These are phyloP conservation scores for Schizothecium vesticola DNA, from an alignment of 495 filamentous ascomycete genomes.

Conservation along the genomic window DNA sequence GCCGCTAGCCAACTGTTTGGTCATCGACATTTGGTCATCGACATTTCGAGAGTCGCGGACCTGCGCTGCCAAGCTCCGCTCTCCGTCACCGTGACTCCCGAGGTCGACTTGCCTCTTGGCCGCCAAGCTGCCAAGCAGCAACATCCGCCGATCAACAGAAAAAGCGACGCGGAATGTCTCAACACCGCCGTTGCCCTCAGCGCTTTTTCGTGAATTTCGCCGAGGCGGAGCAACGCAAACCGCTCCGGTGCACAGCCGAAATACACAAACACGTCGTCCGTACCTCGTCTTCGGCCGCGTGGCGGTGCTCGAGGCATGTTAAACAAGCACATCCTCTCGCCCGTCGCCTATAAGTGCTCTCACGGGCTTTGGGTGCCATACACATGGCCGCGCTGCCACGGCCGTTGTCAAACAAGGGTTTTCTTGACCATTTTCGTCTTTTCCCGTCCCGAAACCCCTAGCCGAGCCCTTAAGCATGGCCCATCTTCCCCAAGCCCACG, in stretches of 20 bases:
- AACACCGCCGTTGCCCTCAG: neutral
- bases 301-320: neutral
- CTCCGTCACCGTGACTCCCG: neutral
- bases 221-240: neutral
- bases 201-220: neutral
- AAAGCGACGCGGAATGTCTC: neutral
- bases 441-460: neutral
- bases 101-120: neutral
- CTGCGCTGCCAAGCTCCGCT: neutral
- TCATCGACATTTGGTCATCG: neutral
- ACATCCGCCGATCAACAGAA: neutral
- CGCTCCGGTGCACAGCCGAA: neutral
- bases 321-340: neutral
- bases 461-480: neutral
- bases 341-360: neutral
- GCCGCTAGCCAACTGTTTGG: neutral
- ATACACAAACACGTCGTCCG: neutral
- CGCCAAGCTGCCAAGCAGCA: neutral
- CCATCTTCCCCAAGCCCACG: neutral
- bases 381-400: neutral
- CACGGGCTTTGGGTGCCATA: neutral
- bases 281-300: neutral
- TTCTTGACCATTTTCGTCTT: neutral
- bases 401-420: neutral
- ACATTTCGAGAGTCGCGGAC: neutral